Evolutionary conservation across 2,329 filamentous ascomycete genomes (phyloP), one percentile per base, ranked within the genome.

Genomic region (Nothophoma quercina): DNA sequence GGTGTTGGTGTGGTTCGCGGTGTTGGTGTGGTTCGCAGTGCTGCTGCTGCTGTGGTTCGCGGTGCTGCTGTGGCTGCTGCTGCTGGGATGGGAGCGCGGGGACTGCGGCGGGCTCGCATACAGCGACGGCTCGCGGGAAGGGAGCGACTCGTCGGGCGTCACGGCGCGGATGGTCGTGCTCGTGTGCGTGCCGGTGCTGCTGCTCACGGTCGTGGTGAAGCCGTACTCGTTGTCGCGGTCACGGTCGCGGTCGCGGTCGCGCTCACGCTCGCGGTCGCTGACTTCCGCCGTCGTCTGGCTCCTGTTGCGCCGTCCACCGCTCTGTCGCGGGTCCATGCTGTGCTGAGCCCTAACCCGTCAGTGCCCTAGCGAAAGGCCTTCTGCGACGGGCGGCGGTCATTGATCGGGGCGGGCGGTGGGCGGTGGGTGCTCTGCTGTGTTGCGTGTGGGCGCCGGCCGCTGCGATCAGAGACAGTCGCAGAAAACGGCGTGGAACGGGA

Each of bases 101-200:
- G 65, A 71, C 36, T 65, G 64, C 44, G 66, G 70, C 46, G 71
- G 70, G 4, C 67, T 70, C 29, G 56, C 41, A 40, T 50, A 50
- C 23, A 26, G 54, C 38, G 42, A 33, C 10, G 49, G 51, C 50
- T 53, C 53, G 46, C 49, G 38, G 42, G 38, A 49, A 50, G 47
- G 34, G 22, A 52, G 32, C 32, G 57, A 56, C 16, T 66, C 56
- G 34, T 91, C 88, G 60, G 88, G 87, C 56, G 87, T 89, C 59
- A 89, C 85, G 50, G 86, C 78, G 58, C 88, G 85, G 65, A 88
- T 83, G 36, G 82, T 63, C 39, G 58, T 55, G 36, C 52, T 45
- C 30, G 49, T 48, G 12, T 23, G 42, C 12, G 45, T 46, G 40
- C 43, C 35, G 18, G 12, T 41, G n/a, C 32, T 29, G 13, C 39